phyloP scores from a whole-genome alignment of 768 basidiomycete genomes.

The Cubamyces lactineus region DNA sequence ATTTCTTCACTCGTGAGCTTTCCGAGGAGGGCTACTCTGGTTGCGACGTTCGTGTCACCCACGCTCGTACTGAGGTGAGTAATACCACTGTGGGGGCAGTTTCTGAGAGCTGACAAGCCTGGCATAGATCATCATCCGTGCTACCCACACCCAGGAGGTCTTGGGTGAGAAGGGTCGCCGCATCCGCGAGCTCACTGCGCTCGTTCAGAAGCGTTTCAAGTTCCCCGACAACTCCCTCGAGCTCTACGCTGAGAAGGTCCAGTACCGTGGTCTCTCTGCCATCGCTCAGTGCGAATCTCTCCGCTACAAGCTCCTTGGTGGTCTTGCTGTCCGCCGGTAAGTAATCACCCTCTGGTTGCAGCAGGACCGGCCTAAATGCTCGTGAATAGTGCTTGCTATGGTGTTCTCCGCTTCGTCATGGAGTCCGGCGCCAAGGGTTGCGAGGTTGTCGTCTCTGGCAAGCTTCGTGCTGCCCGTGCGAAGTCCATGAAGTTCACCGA shows the following conservation, averaged over 20 bases:
- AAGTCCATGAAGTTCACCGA: constrained; percentile 99
- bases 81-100: background rate
- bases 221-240: constrained; percentile 99
- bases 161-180: constrained; percentile 99
- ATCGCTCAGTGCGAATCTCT: constrained; percentile 98
- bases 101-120: constrained; percentile 8
- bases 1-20: constrained; percentile 98
- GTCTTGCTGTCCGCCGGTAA: constrained; percentile 97
- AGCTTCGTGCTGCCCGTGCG: constrained; percentile 98
- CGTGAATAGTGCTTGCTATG: constrained; percentile 84
- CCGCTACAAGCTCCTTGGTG: constrained; percentile 98
- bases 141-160: constrained; percentile 98
- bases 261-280: constrained; percentile 96
- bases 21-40: constrained; percentile 99
- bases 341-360: constrained; percentile 34
- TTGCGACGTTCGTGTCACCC: constrained; percentile 99
- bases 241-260: constrained; percentile 99
- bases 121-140: constrained; percentile 94
- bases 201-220: constrained; percentile 99
- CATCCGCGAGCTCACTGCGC: constrained; percentile 96
- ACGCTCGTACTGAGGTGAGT: constrained; percentile 92
- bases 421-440: constrained; percentile 99
- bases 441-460: constrained; percentile 99
- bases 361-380: background rate
- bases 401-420: constrained; percentile 99